Base-by-base conservation (phyloP, 108 stramenopile genomes). In the Skeletonema tropicum region DNA sequence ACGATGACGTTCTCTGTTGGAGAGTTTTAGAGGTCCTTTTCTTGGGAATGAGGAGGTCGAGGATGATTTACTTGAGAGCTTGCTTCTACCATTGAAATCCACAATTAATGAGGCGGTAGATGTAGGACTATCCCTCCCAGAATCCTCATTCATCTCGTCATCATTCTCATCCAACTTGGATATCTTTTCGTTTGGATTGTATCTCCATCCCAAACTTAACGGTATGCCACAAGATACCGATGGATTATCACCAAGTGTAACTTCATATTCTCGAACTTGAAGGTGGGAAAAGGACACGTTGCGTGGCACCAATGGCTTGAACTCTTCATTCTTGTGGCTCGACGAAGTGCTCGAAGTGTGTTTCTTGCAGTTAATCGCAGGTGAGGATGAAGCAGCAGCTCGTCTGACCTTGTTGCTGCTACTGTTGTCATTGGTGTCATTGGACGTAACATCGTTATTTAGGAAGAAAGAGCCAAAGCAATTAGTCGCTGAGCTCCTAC, bases 231-330 rank as follows among this genome's bases (percentile, higher is more conserved):
- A 76, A 0, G 84, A 83, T 29, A 85, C 85, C 36, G 79, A 74
- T 9, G 90, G 90, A 78, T 91, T 85, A 64, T 91, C 90, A 15
- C 86, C 86, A 13, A 91, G 39, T 11, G 74, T 80, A 3, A 85
- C 72, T 38, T 74, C 74, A 76, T 85, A 91, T 32, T 84, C 75
- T 11, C 90, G 90, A 26, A 88, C 85, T 33, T 64, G 65, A 3
- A 86, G 41, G 35, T 62, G 70, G 15, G 75, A 63, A 65, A 91
- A 91, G 41, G 78, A 73, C 3, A 87, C 89, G 31, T 66, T 85
- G 21, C 78, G 81, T 58, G 78, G n/a, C n/a, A n/a, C 82, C 55
- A 71, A 39, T 5, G 29, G 17, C 11, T 63, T 45, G 48, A 73
- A 66, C 21, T 66, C 46, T 52, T 29, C 72, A 42, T 73, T 73